A percentile compares a stretch with the other conserved stretches of the same genome.
Evolutionary conservation across 1,139 yeast species (phyloP).

Genomic region (Hyphopichia fennica): DNA sequence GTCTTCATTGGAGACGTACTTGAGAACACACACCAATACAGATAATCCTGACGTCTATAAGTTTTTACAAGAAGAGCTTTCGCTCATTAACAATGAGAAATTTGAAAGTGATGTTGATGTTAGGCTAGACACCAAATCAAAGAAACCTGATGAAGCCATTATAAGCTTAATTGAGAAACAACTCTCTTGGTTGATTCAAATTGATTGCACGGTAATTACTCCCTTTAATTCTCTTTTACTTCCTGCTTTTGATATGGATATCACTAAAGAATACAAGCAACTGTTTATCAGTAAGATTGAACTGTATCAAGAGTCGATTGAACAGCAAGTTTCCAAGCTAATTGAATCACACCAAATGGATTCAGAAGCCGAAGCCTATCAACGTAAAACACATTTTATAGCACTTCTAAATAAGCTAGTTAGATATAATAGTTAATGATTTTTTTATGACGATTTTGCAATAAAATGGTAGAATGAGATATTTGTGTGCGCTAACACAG

Average conservation of each 20-base stretch:
- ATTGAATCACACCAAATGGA: no score
- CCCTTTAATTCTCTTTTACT: constrained; percentile 10
- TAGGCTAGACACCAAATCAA: no score
- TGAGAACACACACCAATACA: neutral
- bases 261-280: neutral
- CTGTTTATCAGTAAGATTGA: neutral
- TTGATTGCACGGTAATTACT: constrained; percentile 10
- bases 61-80: neutral
- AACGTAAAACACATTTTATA: no score
- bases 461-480: no score
- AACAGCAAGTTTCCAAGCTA: no score
- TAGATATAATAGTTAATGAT: no score
- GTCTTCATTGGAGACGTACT: constrained; percentile 1
- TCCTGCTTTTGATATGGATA: neutral
- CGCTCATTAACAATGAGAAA: no score
- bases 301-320: neutral
- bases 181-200: constrained; percentile 12
- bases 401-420: no score
- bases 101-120: no score
- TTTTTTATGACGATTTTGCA: no score
- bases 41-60: neutral
- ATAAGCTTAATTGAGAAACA: neutral
- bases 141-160: neutral
- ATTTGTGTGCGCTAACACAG: no score
- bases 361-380: no score